phyloP scores from a whole-genome alignment of 805 yeast genomes.

The Metschnikowia cerradonensis region DNA sequence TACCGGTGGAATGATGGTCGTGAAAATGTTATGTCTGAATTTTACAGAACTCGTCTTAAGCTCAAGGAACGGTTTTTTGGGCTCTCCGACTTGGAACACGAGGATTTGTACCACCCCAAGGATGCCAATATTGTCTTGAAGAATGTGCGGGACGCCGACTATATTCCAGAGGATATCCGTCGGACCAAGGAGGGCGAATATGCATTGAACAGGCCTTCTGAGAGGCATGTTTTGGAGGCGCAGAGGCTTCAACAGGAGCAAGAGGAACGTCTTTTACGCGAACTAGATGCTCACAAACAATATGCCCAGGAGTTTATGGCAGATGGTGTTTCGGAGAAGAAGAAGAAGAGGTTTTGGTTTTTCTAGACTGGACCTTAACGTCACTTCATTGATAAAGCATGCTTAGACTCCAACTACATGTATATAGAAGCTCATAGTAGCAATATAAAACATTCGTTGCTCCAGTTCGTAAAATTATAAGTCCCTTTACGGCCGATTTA shows the following conservation, averaged over 20 bases:
- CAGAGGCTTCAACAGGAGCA: conserved; percentile 63
- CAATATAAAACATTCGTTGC: neutral
- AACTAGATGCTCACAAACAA: conserved; percentile 26
- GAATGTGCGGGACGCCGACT: conserved; percentile 42
- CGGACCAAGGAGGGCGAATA: conserved; percentile 43
- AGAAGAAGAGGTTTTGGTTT: conserved; percentile 15
- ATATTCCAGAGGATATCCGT: conserved; percentile 39
- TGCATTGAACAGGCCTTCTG: conserved; percentile 64
- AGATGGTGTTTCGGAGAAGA: conserved; percentile 5
- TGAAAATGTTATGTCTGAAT: conserved; percentile 68
- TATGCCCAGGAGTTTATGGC: conserved; percentile 15
- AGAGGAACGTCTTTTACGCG: conserved; percentile 48
- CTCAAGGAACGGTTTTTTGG: conserved; percentile 54
- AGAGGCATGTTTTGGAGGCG: conserved; percentile 71
- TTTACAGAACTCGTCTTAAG: conserved; percentile 58
- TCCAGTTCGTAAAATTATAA: neutral
- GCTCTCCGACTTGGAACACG: conserved; percentile 55
- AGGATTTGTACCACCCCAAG: conserved; percentile 53
- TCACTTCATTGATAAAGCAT: no score
- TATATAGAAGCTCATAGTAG: neutral
- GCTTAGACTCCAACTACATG: neutral
- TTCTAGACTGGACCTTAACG: conserved; percentile 1
- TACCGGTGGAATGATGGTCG: conserved; percentile 82
- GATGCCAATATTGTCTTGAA: conserved; percentile 37
- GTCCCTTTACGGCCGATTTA: neutral